phyloP scores from a whole-genome alignment of 1,284 basidiomycete species.

The Heterobasidion irregulare region DNA sequence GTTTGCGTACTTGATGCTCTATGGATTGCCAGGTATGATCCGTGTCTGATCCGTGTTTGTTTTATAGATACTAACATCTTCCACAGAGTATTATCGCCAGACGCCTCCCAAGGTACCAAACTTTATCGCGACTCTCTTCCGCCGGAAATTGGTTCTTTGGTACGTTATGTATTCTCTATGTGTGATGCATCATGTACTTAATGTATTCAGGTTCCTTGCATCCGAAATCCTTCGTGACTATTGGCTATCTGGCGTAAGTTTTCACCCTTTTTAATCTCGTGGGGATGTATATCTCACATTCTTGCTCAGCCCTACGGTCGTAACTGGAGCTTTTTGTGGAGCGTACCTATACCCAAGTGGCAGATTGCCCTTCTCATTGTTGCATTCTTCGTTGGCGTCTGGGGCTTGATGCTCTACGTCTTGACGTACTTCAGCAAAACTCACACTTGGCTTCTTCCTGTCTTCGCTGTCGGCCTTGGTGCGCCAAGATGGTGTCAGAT shows the following conservation, averaged over 20 bases:
- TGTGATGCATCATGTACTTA: not conserved
- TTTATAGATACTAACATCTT: not conserved
- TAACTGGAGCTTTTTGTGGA: conserved; percentile 92
- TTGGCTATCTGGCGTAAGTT: conserved; percentile 82
- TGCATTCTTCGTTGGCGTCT: conserved; percentile 80
- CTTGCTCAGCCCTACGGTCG: conserved; percentile 69
- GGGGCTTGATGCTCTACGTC: conserved; percentile 67
- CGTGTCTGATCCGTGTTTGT: not conserved
- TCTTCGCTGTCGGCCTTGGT: conserved; percentile 89
- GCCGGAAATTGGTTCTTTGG: conserved; percentile 83
- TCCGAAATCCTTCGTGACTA: conserved; percentile 87
- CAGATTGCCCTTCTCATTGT: conserved; percentile 74
- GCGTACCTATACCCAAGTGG: conserved; percentile 75
- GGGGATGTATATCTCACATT: conserved; percentile 7
- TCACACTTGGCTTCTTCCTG: conserved; percentile 88
- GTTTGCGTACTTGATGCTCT: conserved; percentile 78
- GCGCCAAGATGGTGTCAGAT: conserved; percentile 93
- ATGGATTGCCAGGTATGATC: conserved; percentile 71
- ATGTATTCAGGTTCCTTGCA: conserved; percentile 61
- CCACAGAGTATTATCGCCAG: conserved; percentile 76
- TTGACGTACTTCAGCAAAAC: conserved; percentile 85
- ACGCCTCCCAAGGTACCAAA: conserved; percentile 90
- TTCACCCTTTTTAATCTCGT: not conserved
- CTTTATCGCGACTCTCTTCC: conserved; percentile 82
- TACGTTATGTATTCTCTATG: not conserved